These are phyloP conservation scores for Ustilago shanxiensis DNA, from an alignment of 1,284 basidiomycete species.

Conservation along the genomic window DNA sequence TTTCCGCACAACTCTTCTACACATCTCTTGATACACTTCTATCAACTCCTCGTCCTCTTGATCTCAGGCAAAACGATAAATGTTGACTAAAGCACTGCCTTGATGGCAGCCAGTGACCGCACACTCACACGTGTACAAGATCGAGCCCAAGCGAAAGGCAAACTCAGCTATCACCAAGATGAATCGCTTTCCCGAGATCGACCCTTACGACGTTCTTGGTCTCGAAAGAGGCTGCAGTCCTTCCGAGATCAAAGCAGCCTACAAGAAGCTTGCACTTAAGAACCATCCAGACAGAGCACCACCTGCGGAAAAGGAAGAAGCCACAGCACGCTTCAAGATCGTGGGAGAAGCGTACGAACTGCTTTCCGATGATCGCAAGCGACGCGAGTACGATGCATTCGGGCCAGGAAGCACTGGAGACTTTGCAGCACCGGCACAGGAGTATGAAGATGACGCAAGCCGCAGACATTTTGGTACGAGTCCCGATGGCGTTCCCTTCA, in stretches of 20 bases:
- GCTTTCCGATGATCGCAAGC: constrained; percentile 55
- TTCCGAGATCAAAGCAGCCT: constrained; percentile 59
- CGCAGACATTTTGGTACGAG: constrained; percentile 55
- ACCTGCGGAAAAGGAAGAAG: constrained; percentile 55
- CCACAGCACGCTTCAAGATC: constrained; percentile 60
- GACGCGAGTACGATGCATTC: constrained; percentile 56
- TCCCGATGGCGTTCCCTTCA: constrained; percentile 54
- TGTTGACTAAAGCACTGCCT: constrained; percentile 9
- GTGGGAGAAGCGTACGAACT: constrained; percentile 66
- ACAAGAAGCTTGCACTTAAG: constrained; percentile 63
- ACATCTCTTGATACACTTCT: not conserved
- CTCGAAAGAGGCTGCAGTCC: constrained; percentile 46
- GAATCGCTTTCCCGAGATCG: constrained; percentile 40
- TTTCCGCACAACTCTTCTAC: too few relatives aligned
- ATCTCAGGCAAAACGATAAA: constrained; percentile 1
- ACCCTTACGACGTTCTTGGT: constrained; percentile 62
- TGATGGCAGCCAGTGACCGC: constrained; percentile 7
- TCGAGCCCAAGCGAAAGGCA: not conserved
- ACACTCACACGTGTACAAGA: too few relatives aligned
- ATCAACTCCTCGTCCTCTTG: not conserved
- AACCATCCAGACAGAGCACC: constrained; percentile 63
- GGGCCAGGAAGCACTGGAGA: constrained; percentile 12
- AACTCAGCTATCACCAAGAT: constrained; percentile 3
- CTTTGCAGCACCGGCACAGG: constrained; percentile 14
- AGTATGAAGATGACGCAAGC: constrained; percentile 26